phyloP scores from a whole-genome alignment of 108 stramenopile species.

The Nitzschia inconspicua region DNA sequence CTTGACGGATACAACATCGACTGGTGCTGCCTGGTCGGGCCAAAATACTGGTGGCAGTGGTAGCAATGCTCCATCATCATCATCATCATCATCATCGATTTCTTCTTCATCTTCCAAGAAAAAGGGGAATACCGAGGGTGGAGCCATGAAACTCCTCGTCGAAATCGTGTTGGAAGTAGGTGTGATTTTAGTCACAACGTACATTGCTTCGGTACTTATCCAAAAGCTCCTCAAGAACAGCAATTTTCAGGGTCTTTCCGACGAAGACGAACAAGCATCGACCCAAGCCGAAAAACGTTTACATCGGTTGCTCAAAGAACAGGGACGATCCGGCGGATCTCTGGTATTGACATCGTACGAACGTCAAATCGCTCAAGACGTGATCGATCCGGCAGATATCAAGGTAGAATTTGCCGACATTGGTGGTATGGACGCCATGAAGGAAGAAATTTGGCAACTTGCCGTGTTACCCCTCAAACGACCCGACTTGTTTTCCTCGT shows the following conservation, averaged over 20 bases:
- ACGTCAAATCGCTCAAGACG: constrained; percentile 74
- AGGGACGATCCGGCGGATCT: neutral
- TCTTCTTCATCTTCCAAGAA: neutral
- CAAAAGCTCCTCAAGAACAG: constrained; percentile 19
- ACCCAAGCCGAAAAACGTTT: constrained; percentile 37
- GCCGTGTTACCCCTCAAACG: constrained; percentile 89
- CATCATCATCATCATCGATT: too few relatives aligned
- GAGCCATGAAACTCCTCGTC: neutral
- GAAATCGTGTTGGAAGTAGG: constrained; percentile 27
- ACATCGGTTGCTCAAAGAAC: constrained; percentile 22
- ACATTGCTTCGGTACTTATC: constrained; percentile 17
- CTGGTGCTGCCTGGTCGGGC: neutral
- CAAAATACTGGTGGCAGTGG: neutral
- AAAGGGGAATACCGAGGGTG: neutral
- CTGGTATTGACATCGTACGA: constrained; percentile 52
- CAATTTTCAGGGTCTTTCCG: neutral
- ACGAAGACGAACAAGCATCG: constrained; percentile 6
- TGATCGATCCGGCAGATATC: constrained; percentile 78
- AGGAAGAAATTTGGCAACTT: constrained; percentile 87
- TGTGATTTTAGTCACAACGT: constrained; percentile 22
- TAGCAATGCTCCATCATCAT: too few relatives aligned
- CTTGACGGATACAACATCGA: neutral
- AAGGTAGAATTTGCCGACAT: constrained; percentile 71
- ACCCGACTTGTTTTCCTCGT: constrained; percentile 75
- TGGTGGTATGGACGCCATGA: constrained; percentile 87